phyloP scores from a whole-genome alignment of 2,329 filamentous ascomycete species.

The Aspergillus glaucus region DNA sequence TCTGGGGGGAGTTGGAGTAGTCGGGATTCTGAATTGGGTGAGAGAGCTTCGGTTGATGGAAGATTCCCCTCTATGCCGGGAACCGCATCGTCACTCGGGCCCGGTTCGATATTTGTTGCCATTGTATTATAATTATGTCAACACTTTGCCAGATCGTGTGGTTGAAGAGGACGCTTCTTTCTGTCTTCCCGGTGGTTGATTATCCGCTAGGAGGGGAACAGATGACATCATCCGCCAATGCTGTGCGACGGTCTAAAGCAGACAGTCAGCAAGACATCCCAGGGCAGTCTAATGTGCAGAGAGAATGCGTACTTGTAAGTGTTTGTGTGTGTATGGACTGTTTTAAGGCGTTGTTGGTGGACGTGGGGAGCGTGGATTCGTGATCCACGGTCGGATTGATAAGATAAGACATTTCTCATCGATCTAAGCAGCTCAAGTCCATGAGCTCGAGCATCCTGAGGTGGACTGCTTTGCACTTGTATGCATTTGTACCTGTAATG shows the following conservation, averaged over 20 bases:
- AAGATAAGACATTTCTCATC: neutral
- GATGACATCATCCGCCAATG: neutral
- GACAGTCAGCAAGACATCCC: neutral
- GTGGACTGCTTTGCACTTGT: too few relatives aligned
- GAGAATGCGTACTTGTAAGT: too few relatives aligned
- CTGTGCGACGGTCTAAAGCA: neutral
- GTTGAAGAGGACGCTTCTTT: neutral
- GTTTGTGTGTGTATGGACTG: too few relatives aligned
- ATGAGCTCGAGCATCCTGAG: too few relatives aligned
- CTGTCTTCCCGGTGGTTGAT: neutral
- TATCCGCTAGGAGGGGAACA: neutral
- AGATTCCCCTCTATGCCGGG: neutral
- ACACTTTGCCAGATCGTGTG: too few relatives aligned
- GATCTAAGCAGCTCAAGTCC: neutral
- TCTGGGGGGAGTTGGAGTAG: slow-evolving; percentile 60
- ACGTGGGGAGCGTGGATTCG: neutral
- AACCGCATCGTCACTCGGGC: neutral
- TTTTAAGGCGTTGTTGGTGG: too few relatives aligned
- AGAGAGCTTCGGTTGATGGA: neutral
- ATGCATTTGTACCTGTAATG: too few relatives aligned
- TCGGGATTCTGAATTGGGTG: slow-evolving; percentile 8
- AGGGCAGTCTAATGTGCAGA: neutral
- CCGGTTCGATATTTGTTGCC: neutral
- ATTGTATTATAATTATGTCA: neutral
- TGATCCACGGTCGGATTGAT: neutral